Evolutionary conservation across 192 early-diverging fungal species (phyloP), one percentile per base, ranked within the genome.

Genomic region (Piromyces sp.): DNA sequence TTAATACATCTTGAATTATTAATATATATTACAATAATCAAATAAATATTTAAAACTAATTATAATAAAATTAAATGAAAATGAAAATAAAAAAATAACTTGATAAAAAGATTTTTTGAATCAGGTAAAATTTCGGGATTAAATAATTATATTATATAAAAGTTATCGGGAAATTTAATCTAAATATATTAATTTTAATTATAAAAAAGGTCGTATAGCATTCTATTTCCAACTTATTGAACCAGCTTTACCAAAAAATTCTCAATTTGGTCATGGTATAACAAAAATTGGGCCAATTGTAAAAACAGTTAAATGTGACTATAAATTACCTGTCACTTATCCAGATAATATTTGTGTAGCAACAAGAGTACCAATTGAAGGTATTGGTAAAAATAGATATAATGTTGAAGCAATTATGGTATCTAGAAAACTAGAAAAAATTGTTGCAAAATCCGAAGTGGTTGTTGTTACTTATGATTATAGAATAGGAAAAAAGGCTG

Each of bases 331-430:
- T 5, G 86, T 88, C 28, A 80, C 78, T 16, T 90, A 86, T 78
- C 88, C 88, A 5, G 88, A 90, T 82, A 89, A 84, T 30, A 30
- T 88, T 37, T 86, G 84, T 28, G 83, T 89, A 16, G 89, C 40
- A 29, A 83, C 86, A 16, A 78, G 81, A n/a, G 30, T 85, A 14
- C 80, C 58, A 79, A 80, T 42, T 79, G 17, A 31, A 38, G 78
- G 33, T 26, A 36, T 88, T 13, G 31, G 68, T 16, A 79, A 80
- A 42, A 87, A 88, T 79, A 85, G 88, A 22, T 88, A 85, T 78
- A 83, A 79, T 2, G 85, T 88, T 81, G 37, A 58, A 17, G 82
- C 51, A 30, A 51, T 86, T 2, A 79, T 87, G n/a, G 86, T 90
- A 17, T 87, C 85, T 30, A 87, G 87, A 79, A 81, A 84, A 80